A percentile compares a stretch with the other conserved stretches of the same genome.
Conservation (phyloP, 495 filamentous ascomycete species). For the Penicillium robsamsonii region DNA sequence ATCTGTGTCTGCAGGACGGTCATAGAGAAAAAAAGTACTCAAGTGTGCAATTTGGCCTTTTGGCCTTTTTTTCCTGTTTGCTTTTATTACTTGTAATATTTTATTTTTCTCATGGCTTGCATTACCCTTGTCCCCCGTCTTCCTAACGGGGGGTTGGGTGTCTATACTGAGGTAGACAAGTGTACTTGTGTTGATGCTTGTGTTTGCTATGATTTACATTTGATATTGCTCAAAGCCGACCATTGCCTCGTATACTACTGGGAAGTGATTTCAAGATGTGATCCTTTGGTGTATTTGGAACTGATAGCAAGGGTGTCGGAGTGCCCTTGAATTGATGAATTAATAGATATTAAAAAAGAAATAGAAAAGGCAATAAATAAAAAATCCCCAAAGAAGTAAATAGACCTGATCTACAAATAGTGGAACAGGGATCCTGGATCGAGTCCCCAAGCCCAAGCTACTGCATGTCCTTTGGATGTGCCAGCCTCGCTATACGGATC, state of each 20-base stretch:
- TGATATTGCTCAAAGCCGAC: not conserved
- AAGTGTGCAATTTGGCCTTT: not conserved
- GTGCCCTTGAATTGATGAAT: not conserved
- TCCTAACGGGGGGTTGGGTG: too few species aligned
- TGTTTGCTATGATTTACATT: not conserved
- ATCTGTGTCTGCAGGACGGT: not conserved
- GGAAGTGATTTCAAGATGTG: not conserved
- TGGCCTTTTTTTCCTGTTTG: not conserved
- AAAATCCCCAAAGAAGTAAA: not conserved
- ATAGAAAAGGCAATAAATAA: not conserved
- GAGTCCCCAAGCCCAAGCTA: conserved; percentile 14
- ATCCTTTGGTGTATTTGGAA: not conserved
- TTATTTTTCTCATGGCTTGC: not conserved
- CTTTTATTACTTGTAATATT: not conserved
- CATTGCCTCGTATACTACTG: conserved; percentile 5
- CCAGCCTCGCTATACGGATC: conserved; percentile 10
- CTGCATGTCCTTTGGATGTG: conserved; percentile 13
- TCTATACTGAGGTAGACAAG: too few species aligned
- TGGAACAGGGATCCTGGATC: conserved; percentile 19
- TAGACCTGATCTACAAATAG: conserved; percentile 17
- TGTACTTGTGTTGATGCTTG: not conserved
- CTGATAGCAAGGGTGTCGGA: not conserved
- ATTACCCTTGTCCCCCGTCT: not conserved
- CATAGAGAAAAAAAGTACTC: not conserved
- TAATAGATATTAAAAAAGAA: not conserved